Base-by-base conservation (phyloP, 2,329 filamentous ascomycete species). In the Trichoderma atroviride region DNA sequence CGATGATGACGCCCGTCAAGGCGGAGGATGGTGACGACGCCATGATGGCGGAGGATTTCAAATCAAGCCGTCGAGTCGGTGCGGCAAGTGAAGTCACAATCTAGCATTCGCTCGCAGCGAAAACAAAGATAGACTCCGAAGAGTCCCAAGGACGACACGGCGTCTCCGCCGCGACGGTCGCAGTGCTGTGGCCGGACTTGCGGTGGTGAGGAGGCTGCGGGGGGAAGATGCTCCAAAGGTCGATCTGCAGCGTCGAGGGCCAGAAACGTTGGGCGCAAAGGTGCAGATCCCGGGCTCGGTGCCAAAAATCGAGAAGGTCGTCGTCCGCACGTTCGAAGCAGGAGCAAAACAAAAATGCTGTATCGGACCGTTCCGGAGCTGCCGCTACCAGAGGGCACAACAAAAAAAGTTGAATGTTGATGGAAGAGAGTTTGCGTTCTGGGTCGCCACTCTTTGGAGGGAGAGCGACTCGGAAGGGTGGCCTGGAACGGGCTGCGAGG, bases 1-100 rank as follows among this genome's bases (percentile, higher is more conserved):
- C 96, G 79, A 99, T 98, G 80, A 98, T 87, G 76, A 98, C 92
- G 79, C 95, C 95, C 73, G 88, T 89, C 73, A 89, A 79, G 74
- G 84, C 84, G 35, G 83, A 84, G 53, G 80, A 81, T 19, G 81
- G 79, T 56, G 79, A 73, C 65, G 75, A 60, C 70, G 74, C 72
- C 77, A 79, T 79, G 74, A 72, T 76, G 37, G 52, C 71, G 74
- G 71, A 72, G 58, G 37, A 24, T 33, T 35, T 59, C 31, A 33
- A 57, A 50, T 47, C 53, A 59, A 24, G 16, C 14, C 63, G 53
- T 16, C 63, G 53, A 40, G 70, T 52, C 19, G 68, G 65, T 52
- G 55, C 31, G 60, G 47, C 40, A 27, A 29, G 33, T 16, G 35
- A 67, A 50, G 40, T 31, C 35, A 52, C 14, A 67, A 67, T 52